phyloP scores from a whole-genome alignment of 768 basidiomycete genomes.

The Boletales sp. region DNA sequence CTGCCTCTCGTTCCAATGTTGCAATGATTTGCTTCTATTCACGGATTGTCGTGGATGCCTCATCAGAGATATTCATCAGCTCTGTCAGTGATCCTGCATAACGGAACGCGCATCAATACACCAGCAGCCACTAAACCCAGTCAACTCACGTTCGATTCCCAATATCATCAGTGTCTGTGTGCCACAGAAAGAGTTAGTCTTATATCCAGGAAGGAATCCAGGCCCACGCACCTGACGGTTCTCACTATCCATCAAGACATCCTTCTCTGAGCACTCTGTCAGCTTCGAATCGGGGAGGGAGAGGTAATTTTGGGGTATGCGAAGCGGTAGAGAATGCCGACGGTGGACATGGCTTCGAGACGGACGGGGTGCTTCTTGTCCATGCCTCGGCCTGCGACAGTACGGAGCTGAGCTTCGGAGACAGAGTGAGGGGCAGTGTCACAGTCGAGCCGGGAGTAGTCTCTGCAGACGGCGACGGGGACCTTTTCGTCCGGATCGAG shows the following conservation, averaged over 20 bases:
- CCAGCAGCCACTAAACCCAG: background rate
- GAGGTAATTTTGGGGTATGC: slow-evolving; percentile 86
- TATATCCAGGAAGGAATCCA: background rate
- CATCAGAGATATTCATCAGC: slow-evolving; percentile 33
- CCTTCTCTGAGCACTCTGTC: slow-evolving; percentile 32
- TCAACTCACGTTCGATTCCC: slow-evolving; percentile 43
- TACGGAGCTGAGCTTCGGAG: slow-evolving; percentile 54
- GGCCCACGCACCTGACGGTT: slow-evolving; percentile 37
- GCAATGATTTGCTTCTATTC: slow-evolving; percentile 28
- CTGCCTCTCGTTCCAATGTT: background rate
- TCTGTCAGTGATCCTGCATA: slow-evolving; percentile 30
- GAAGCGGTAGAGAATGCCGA: slow-evolving; percentile 75
- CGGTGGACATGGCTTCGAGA: slow-evolving; percentile 67
- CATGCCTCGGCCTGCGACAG: slow-evolving; percentile 64
- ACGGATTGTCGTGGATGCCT: slow-evolving; percentile 26
- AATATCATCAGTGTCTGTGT: slow-evolving; percentile 40
- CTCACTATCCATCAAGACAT: slow-evolving; percentile 42
- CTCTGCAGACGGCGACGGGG: slow-evolving; percentile 75
- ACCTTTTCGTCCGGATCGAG: slow-evolving; percentile 91
- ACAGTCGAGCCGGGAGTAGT: slow-evolving; percentile 83
- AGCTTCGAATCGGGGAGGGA: slow-evolving; percentile 16
- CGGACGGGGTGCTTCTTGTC: slow-evolving; percentile 83
- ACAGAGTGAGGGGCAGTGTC: slow-evolving; percentile 87
- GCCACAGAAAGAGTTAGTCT: background rate
- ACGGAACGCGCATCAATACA: background rate